Conservation (phyloP, 2,329 filamentous ascomycete species). For the Colletotrichum sidae region DNA sequence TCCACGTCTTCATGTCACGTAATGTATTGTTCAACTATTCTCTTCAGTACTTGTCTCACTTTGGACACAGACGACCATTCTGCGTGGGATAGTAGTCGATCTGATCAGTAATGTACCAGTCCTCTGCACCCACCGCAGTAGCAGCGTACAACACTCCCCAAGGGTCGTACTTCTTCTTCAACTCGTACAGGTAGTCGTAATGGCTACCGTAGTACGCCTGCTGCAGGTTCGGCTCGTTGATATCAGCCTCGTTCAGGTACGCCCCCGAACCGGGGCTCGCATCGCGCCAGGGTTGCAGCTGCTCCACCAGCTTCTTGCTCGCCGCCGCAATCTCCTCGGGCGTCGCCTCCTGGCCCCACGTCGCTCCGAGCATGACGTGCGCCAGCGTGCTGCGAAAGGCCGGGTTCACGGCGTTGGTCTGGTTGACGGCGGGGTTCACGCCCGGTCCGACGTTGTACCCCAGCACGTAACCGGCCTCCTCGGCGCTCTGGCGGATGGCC, state of each 20-base stretch:
- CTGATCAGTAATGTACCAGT: conserved; percentile 44
- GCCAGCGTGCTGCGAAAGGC: conserved; percentile 53
- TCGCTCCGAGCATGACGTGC: conserved; percentile 46
- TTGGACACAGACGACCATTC: conserved; percentile 1
- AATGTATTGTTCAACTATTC: too few species aligned
- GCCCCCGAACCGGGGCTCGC: conserved; percentile 43
- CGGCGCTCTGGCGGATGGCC: conserved; percentile 38
- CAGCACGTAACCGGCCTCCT: conserved; percentile 22
- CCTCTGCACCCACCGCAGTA: conserved; percentile 51
- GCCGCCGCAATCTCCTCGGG: conserved; percentile 41
- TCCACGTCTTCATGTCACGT: too few species aligned
- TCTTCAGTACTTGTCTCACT: background rate
- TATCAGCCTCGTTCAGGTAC: conserved; percentile 48
- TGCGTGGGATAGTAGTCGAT: background rate
- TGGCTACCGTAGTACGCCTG: conserved; percentile 51
- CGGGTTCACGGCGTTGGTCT: conserved; percentile 49
- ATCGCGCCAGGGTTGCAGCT: conserved; percentile 39
- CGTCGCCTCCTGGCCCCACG: conserved; percentile 42
- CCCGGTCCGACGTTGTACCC: conserved; percentile 40
- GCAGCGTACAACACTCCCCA: conserved; percentile 49
- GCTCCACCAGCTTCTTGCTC: conserved; percentile 44
- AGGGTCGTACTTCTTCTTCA: conserved; percentile 52
- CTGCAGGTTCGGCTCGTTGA: conserved; percentile 51
- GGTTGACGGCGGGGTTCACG: conserved; percentile 44
- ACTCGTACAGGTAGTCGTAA: conserved; percentile 47